A percentile compares a stretch with the other conserved stretches of the same genome.
Conservation (phyloP, 148 eudicot genomes). For the Rheum nobile region DNA sequence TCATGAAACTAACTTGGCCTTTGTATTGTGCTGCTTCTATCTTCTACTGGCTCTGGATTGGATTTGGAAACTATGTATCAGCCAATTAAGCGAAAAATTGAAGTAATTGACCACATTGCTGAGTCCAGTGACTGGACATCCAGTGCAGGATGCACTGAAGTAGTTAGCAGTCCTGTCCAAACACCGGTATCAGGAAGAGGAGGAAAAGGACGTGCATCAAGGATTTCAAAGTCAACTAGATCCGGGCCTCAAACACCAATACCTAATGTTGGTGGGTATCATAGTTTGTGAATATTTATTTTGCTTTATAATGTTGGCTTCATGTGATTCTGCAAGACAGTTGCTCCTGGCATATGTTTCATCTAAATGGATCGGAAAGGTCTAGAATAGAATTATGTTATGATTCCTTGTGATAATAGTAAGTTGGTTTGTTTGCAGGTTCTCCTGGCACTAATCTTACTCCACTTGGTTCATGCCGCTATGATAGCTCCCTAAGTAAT, state of each 20-base stretch:
- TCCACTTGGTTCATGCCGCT: constrained; percentile 78
- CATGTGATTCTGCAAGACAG: not conserved
- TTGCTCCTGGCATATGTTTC: not conserved
- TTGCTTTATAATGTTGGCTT: not conserved
- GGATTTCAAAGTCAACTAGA: constrained; percentile 39
- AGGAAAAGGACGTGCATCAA: constrained; percentile 51
- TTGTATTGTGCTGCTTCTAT: not conserved
- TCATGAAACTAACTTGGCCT: not conserved
- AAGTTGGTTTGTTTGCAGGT: constrained; percentile 38
- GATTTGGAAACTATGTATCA: constrained; percentile 16
- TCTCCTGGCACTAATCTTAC: constrained; percentile 79
- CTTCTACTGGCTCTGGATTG: not conserved
- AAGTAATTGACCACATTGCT: constrained; percentile 32
- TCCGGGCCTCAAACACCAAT: constrained; percentile 50
- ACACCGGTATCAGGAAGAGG: constrained; percentile 71
- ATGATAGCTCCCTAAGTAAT: constrained; percentile 93
- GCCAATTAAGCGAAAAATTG: constrained; percentile 68
- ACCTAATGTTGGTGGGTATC: constrained; percentile 50
- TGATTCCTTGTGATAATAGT: not conserved
- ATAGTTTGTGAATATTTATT: constrained; percentile 1
- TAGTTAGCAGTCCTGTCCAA: constrained; percentile 40
- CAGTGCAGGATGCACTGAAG: constrained; percentile 34
- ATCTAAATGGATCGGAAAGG: not conserved
- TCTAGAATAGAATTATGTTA: not conserved
- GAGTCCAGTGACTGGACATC: constrained; percentile 34